Conservation (phyloP, 2,329 filamentous ascomycete species). For the Stachybotrys chlorohalonatus region DNA sequence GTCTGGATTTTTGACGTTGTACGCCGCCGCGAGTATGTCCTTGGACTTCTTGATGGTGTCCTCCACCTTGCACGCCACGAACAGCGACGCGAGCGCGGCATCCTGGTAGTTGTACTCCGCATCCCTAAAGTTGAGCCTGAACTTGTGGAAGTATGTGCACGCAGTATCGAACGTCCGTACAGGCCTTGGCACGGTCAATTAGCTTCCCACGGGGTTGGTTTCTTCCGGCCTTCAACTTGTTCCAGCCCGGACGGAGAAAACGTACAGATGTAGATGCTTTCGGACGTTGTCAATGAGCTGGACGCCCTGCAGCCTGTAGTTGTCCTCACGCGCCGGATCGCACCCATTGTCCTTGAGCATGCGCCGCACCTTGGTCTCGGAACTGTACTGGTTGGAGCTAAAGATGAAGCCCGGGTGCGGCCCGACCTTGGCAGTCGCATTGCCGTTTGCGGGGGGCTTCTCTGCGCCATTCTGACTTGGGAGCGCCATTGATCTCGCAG, state of each 20-base stretch:
- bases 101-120: constrained; percentile 80
- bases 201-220: neutral
- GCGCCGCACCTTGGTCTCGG: constrained; percentile 70
- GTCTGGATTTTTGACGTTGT: constrained; percentile 67
- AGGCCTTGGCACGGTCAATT: constrained; percentile 43
- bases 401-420: constrained; percentile 39
- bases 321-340: constrained; percentile 72
- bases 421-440: constrained; percentile 18
- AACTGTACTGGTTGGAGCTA: constrained; percentile 61
- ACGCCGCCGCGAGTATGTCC: constrained; percentile 84
- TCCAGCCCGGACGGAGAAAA: constrained; percentile 4
- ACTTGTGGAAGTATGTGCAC: constrained; percentile 87
- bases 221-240: neutral
- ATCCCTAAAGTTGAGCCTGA: constrained; percentile 77
- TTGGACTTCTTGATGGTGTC: constrained; percentile 95
- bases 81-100: constrained; percentile 77
- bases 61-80: constrained; percentile 94
- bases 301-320: constrained; percentile 73
- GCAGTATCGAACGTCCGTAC: constrained; percentile 89
- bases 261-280: constrained; percentile 68
- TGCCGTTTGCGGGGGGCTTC: constrained; percentile 6
- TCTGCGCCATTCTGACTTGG: constrained; percentile 1
- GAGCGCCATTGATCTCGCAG: constrained; percentile 6
- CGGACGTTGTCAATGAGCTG: constrained; percentile 83
- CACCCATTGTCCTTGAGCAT: constrained; percentile 61